Conservation (phyloP, 1,284 basidiomycete genomes). For the Mixia osmundae region DNA sequence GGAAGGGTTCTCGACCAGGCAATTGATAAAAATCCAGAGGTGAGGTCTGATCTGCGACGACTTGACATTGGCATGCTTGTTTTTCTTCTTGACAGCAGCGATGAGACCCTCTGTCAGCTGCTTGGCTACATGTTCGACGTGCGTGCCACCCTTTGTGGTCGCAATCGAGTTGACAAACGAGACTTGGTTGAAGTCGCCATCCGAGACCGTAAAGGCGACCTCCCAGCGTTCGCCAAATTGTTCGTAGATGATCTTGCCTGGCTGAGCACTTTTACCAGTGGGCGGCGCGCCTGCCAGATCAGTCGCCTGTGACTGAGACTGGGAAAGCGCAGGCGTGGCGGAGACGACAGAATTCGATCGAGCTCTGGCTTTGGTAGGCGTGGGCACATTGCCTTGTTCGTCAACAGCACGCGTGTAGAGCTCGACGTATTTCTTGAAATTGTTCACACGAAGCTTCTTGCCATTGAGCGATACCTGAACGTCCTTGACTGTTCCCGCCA, state of each 20-base stretch:
- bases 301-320: too few relatives aligned
- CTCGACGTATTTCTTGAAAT: slow-evolving; percentile 94
- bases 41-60: slow-evolving; percentile 85
- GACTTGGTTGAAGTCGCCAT: slow-evolving; percentile 68
- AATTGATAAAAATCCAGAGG: slow-evolving; percentile 97
- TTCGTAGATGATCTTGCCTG: slow-evolving; percentile 68
- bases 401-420: slow-evolving; percentile 39
- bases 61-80: slow-evolving; percentile 76
- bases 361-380: too few relatives aligned
- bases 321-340: too few relatives aligned
- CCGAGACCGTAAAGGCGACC: slow-evolving; percentile 76
- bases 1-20: slow-evolving; percentile 87
- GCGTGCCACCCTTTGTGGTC: slow-evolving; percentile 89
- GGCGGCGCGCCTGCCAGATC: slow-evolving; percentile 26
- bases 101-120: slow-evolving; percentile 59
- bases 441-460: slow-evolving; percentile 76
- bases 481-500: slow-evolving; percentile 83
- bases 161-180: slow-evolving; percentile 97
- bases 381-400: slow-evolving; percentile 10
- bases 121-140: slow-evolving; percentile 67
- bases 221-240: slow-evolving; percentile 68
- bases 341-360: too few relatives aligned
- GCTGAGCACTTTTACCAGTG: slow-evolving; percentile 47
- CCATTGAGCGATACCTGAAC: slow-evolving; percentile 86
- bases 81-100: slow-evolving; percentile 74